Conservation (phyloP, 2,329 filamentous ascomycete genomes). For the Botrytis paeoniae region DNA sequence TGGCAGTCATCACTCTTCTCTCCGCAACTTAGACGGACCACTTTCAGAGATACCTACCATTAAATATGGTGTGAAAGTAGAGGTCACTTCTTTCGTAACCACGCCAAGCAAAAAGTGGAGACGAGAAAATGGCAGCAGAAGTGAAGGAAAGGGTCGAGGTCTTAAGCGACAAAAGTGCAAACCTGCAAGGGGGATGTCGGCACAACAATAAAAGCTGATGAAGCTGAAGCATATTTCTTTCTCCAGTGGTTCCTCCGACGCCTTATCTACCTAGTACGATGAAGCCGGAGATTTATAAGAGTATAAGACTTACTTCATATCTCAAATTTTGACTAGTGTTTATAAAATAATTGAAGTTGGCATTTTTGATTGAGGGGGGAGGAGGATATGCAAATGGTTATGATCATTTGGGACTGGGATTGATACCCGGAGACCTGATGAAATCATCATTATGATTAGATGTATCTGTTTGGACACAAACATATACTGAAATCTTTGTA, state of each 20-base stretch:
- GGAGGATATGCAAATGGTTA: background rate
- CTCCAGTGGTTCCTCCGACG: background rate
- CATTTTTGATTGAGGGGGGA: background rate
- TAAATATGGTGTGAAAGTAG: background rate
- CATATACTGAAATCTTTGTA: background rate
- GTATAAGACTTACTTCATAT: background rate
- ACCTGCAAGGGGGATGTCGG: background rate
- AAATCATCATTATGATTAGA: background rate
- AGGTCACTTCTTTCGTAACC: background rate
- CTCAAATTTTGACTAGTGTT: background rate
- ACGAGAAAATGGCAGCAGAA: background rate
- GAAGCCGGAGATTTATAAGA: background rate
- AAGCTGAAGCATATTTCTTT: background rate
- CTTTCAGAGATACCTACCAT: background rate
- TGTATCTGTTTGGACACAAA: background rate
- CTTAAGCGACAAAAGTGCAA: background rate
- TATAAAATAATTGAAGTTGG: background rate
- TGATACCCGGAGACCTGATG: background rate
- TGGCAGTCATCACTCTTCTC: constrained; percentile 53
- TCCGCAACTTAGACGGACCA: constrained; percentile 41
- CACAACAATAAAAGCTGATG: background rate
- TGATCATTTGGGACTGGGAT: background rate
- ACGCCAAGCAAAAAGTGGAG: background rate
- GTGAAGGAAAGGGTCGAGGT: background rate
- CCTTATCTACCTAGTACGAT: no score